Base-by-base conservation (phyloP, 1,284 basidiomycete genomes). In the Coriolopsis trogii region DNA sequence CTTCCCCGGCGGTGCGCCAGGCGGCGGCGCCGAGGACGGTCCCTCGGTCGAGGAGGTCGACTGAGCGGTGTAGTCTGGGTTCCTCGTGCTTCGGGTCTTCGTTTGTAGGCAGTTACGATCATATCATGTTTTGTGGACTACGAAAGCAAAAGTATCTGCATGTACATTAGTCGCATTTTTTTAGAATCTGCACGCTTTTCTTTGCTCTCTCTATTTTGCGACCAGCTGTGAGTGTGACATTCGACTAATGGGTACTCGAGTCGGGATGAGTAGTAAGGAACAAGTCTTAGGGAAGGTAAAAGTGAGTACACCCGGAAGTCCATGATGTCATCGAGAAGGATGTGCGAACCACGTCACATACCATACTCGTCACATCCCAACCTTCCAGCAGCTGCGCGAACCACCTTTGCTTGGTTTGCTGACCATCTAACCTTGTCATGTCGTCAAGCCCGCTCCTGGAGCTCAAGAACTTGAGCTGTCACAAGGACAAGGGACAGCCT, bases 41-140 rank as follows among this genome's bases (percentile, higher is more conserved):
- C 92, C 92, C 43, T 88, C 85, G 57, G 92, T 95, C 50, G 92
- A 95, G 78, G 91, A 94, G 75, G 90, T 94, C 60, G 87, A 89
- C 69, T 89, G 81, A 81, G 30, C 45, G 44, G 44, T n/a, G n/a
- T n/a, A n/a, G n/a, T n/a, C 38, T 21, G 23, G 48, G 16, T 21
- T 36, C 21, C 20, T 12, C 10, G 18, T 37, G 30, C 28, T 30
- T 36, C 38, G 33, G 38, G 38, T 40, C 24, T 31, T 33, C 51
- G 39, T 39, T 50, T 42, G 31, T 43, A 20, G 36, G 42, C 39
- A 48, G 46, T 53, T 42, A 56, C 42, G 53, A 56, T 49, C 45
- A 45, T 49, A 46, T 49, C 45, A 50, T 53, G 56, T 44, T 52
- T 41, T 46, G 51, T 51, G 57, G 57, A 59, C 57, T 41, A 49